A percentile compares a stretch with the other conserved stretches of the same genome.
Conservation (phyloP, 768 basidiomycete species). For the Pulveroboletus sp. region DNA sequence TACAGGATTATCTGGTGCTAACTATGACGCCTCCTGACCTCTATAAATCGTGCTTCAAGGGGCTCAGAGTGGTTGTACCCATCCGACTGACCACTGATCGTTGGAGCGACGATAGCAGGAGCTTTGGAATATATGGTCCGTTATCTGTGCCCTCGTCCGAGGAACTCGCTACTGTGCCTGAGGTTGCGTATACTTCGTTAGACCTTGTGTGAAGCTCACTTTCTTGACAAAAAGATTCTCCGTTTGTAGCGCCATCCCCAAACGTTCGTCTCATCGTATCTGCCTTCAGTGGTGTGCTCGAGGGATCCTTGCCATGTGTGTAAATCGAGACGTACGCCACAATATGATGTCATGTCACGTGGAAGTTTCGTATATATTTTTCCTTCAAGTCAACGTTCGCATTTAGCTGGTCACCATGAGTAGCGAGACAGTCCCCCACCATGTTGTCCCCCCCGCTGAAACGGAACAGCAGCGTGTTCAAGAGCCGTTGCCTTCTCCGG, state of each 20-base stretch:
- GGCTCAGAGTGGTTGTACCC: slow-evolving; percentile 40
- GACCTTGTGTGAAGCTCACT: neutral
- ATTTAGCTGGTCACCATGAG: slow-evolving; percentile 1
- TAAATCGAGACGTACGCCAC: no score
- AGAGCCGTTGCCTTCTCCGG: slow-evolving; percentile 21
- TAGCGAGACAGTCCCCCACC: neutral
- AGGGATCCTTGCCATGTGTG: neutral
- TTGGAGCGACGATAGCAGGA: slow-evolving; percentile 37
- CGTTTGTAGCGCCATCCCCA: neutral
- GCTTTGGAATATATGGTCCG: slow-evolving; percentile 7
- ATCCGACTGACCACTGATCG: slow-evolving; percentile 61
- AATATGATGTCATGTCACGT: slow-evolving; percentile 26
- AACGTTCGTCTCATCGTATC: neutral
- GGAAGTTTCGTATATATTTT: slow-evolving; percentile 3
- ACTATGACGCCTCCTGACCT: no score
- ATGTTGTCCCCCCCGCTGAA: slow-evolving; percentile 1
- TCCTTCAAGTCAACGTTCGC: neutral
- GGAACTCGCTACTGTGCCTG: slow-evolving; percentile 15
- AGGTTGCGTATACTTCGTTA: slow-evolving; percentile 4
- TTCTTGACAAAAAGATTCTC: neutral
- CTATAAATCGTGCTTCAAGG: no score
- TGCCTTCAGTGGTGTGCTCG: neutral
- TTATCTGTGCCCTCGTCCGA: slow-evolving; percentile 22
- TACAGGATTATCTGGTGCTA: no score
- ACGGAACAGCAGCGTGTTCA: slow-evolving; percentile 2